These are phyloP conservation scores for Nephelium lappaceum DNA, from an alignment of 345 rosid species.

Conservation along the genomic window DNA sequence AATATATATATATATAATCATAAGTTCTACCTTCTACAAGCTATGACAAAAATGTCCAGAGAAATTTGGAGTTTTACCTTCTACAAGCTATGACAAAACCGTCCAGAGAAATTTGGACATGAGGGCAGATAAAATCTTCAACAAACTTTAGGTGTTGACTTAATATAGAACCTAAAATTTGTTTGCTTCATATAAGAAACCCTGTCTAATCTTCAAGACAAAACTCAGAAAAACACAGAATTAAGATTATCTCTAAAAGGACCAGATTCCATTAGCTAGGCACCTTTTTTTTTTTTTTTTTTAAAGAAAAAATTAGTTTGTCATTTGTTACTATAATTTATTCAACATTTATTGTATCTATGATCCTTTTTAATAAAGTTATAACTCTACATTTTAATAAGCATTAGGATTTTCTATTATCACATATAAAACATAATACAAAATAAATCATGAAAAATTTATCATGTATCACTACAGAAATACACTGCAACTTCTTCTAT, in stretches of 20 bases:
- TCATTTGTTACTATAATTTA: neutral
- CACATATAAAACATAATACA: too few relatives aligned
- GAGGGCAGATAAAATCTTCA: neutral
- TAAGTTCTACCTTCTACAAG: neutral
- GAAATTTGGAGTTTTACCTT: too few relatives aligned
- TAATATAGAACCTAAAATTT: neutral
- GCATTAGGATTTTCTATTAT: too few relatives aligned
- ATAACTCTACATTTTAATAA: too few relatives aligned
- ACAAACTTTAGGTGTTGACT: neutral
- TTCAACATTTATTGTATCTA: too few relatives aligned
- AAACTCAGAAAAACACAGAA: neutral
- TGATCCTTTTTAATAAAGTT: too few relatives aligned
- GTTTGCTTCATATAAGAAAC: too few relatives aligned
- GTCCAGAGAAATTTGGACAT: neutral
- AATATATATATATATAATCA: too few relatives aligned
- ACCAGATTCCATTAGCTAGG: neutral
- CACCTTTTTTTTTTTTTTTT: too few relatives aligned
- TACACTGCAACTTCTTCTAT: too few relatives aligned
- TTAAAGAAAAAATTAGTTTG: neutral
- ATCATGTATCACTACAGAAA: too few relatives aligned
- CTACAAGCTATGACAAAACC: neutral
- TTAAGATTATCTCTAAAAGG: neutral
- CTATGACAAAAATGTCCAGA: neutral
- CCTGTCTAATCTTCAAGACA: neutral
- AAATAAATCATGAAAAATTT: too few relatives aligned